Evolutionary conservation across 1,284 basidiomycete genomes (phyloP), one percentile per base, ranked within the genome.

Genomic region (Moesziomyces antarcticus): DNA sequence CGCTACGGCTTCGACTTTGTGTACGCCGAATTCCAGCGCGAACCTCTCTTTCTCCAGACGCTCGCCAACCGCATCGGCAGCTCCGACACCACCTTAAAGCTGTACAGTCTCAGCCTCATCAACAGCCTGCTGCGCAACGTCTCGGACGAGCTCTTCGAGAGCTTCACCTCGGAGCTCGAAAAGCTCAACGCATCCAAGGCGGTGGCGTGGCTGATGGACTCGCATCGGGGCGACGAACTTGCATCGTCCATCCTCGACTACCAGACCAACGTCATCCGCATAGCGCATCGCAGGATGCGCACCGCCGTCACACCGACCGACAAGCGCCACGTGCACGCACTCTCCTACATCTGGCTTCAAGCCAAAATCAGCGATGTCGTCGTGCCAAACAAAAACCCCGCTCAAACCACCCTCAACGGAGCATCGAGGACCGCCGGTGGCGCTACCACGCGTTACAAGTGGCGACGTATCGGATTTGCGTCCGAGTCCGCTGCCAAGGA

Each of bases 191-290:
- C 93, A 13, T 88, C 92, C 56, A 92, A 91, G 81, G 92, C 93
- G 10, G 80, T 80, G 13, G 69, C 77, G 6, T 67, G 59, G 44
- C 27, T 70, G 44, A 95, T 97, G 90, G 91, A 92, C 16, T 88
- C 91, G 18, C 92, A 92, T 80, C 91, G 91, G 24, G 90, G 91
- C 45, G 93, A 95, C 74, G 93, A 95, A 81, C 86, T 93, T 48
- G 90, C 91, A 4, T 93, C 91, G 0, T 92, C 91, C 67, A 93
- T 97, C 55, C 88, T 96, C 59, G 92, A 95, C 78, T 97, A 96
- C 84, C 94, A 97, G 87, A 90, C 91, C 43, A 93, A 93, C 83
- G 90, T 94, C 77, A 88, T 93, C 56, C 89, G 92, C 27, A 89
- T 94, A 18, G 90, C 91, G 2, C 91, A 93, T 78, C 89, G 90